These are phyloP conservation scores for Aeminium ludgeri DNA, from an alignment of 495 filamentous ascomycete species.

Conservation along the genomic window DNA sequence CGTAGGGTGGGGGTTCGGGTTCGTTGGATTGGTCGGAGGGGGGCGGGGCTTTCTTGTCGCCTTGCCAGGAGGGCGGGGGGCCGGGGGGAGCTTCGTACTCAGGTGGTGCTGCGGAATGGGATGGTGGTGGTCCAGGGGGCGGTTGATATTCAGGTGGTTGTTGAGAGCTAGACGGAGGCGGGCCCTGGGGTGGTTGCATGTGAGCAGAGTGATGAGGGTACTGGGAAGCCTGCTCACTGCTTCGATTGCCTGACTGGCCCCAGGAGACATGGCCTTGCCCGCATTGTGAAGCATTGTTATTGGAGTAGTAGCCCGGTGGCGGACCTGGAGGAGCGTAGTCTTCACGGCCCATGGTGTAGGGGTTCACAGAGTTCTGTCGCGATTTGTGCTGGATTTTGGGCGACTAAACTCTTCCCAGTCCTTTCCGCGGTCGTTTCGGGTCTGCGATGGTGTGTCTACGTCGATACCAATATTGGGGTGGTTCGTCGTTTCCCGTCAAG, in stretches of 20 bases:
- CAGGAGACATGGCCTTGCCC: constrained; percentile 3
- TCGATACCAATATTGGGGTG: background rate
- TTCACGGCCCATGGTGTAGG: constrained; percentile 1
- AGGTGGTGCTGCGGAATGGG: constrained; percentile 3
- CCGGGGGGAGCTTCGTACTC: constrained; percentile 16
- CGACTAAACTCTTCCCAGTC: background rate
- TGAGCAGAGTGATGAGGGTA: constrained; percentile 7
- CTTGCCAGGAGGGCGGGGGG: constrained; percentile 14
- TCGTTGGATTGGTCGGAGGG: constrained; percentile 9
- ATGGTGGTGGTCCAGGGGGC: constrained; percentile 21
- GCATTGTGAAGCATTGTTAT: background rate
- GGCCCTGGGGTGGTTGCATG: constrained; percentile 5
- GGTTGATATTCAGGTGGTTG: constrained; percentile 14
- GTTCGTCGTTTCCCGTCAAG: background rate
- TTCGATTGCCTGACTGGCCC: background rate
- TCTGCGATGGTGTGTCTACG: constrained; percentile 6
- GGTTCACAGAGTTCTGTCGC: background rate
- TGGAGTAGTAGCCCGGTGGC: constrained; percentile 25
- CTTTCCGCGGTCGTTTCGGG: background rate
- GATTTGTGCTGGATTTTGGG: background rate
- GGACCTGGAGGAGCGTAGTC: constrained; percentile 15
- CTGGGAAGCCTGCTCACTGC: constrained; percentile 7
- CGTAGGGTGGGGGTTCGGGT: constrained; percentile 35
- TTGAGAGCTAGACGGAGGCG: constrained; percentile 7
- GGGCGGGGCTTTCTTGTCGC: too few species aligned